phyloP scores from a whole-genome alignment of 2,329 filamentous ascomycete species.

The Polytolypa hystricis region DNA sequence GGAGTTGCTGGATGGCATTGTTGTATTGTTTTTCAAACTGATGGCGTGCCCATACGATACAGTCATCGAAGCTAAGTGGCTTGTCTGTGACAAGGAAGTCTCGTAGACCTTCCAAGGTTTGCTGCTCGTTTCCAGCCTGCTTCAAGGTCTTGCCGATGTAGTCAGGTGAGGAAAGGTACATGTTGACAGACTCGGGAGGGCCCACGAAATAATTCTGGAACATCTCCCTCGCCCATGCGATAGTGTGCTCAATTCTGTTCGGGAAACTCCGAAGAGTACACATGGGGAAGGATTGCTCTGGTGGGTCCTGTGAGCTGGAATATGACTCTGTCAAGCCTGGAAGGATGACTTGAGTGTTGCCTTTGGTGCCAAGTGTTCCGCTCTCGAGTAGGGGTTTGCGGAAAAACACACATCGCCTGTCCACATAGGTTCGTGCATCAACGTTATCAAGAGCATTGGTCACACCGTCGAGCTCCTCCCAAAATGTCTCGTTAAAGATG shows the following conservation, averaged over 20 bases:
- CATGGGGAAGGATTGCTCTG: constrained; percentile 98
- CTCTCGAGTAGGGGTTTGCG: constrained; percentile 92
- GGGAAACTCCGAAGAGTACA: constrained; percentile 95
- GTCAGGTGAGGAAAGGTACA: constrained; percentile 83
- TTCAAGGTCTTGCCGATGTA: constrained; percentile 80
- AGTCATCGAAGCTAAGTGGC: constrained; percentile 87
- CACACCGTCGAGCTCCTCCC: constrained; percentile 75
- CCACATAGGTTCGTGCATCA: constrained; percentile 91
- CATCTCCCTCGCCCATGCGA: constrained; percentile 92
- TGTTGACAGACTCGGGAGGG: constrained; percentile 84
- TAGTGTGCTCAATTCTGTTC: constrained; percentile 96
- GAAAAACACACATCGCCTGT: constrained; percentile 95
- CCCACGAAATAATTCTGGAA: constrained; percentile 93
- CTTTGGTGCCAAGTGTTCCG: constrained; percentile 91
- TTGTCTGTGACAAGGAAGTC: constrained; percentile 88
- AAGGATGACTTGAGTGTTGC: constrained; percentile 92
- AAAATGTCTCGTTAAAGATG: constrained; percentile 90
- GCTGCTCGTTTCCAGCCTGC: constrained; percentile 89
- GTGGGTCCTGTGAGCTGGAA: constrained; percentile 91
- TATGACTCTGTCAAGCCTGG: constrained; percentile 92
- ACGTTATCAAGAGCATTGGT: constrained; percentile 98
- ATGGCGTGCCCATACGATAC: constrained; percentile 85
- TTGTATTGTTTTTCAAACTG: constrained; percentile 96
- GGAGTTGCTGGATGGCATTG: constrained; percentile 87
- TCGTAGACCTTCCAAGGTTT: constrained; percentile 78